phyloP scores from a whole-genome alignment of 805 yeast species.

The Starmerella apicola region DNA sequence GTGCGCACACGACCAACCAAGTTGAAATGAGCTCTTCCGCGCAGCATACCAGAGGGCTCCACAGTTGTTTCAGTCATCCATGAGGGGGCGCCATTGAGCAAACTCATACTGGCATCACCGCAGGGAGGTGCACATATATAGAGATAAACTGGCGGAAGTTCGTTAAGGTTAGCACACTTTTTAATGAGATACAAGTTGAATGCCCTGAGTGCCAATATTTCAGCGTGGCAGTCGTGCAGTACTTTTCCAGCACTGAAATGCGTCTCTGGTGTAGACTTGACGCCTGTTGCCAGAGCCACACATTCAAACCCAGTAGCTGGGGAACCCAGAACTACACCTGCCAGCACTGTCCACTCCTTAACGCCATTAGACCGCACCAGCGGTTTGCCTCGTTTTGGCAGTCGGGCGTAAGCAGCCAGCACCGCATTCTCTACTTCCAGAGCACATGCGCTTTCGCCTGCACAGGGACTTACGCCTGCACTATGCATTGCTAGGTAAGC shows the following conservation, averaged over 20 bases:
- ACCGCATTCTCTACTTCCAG: constrained; percentile 22
- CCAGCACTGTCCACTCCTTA: constrained; percentile 73
- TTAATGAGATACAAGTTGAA: constrained; percentile 48
- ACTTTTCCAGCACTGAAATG: constrained; percentile 41
- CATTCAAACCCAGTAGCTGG: constrained; percentile 24
- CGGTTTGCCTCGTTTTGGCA: constrained; percentile 45
- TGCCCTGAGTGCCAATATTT: constrained; percentile 56
- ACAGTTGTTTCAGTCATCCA: constrained; percentile 10
- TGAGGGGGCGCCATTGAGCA: constrained; percentile 31
- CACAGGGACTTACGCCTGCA: too few species aligned
- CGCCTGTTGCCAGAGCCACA: constrained; percentile 63
- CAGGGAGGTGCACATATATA: constrained; percentile 19
- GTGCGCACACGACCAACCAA: constrained; percentile 61
- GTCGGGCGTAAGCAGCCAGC: constrained; percentile 16
- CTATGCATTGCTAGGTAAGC: too few species aligned
- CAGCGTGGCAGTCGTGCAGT: constrained; percentile 88
- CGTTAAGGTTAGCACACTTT: neutral
- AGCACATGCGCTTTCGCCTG: too few species aligned
- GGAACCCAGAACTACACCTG: constrained; percentile 45
- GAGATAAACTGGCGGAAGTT: constrained; percentile 14
- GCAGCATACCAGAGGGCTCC: constrained; percentile 6
- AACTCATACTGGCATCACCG: constrained; percentile 39
- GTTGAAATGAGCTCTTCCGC: constrained; percentile 19
- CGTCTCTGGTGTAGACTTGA: constrained; percentile 57
- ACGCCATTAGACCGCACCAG: constrained; percentile 46